Base-by-base conservation (phyloP, 768 basidiomycete species). In the Hericium alpestre region DNA sequence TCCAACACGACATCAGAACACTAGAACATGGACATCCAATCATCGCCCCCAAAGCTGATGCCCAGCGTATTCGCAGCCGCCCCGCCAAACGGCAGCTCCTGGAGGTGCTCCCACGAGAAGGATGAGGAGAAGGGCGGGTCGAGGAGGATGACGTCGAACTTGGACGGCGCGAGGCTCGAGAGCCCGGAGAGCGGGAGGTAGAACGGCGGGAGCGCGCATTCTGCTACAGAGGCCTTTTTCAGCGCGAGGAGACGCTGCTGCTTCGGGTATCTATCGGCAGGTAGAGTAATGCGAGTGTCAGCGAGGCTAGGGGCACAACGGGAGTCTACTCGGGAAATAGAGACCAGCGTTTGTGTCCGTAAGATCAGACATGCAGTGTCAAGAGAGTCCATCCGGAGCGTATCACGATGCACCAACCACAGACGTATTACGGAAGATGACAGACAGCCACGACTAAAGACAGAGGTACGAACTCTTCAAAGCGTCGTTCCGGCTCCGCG, bases 141-240 rank as follows among this genome's bases (percentile, higher is more conserved):
- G 41, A 98, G 80, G 56, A 97, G 80, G 59, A 97, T 89, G 52
- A 87, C 84, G 70, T 97, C 93, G 71, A 97, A 96, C 67, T 91
- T 90, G 60, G 74, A 73, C 0, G 83, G 80, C 22, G 80, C 76
- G 4, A 89, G 69, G 2, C 76, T 73, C 0, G 73, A 72, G 4
- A 91, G 70, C 22, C 80, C 74, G 27, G 82, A 76, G 57, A 78
- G 76, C 7, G 83, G 76, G 22, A 93, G 78, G 67, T 87, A 93
- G 2, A 80, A 76, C 0, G 94, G 87, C 0, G 87, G 81, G 15
- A 85, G 78, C 0, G 93, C 79, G 58, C 84, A 77, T 51, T 74
- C 74, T 48, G 81, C 77, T 20, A 94, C 89, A 1, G 88, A 82
- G 0, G 78, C 76, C 65, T 90, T 86, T 69, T 99, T 98, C 52